These are phyloP conservation scores for Diplodia corticola DNA, from an alignment of 2,329 filamentous ascomycete genomes.

Conservation along the genomic window DNA sequence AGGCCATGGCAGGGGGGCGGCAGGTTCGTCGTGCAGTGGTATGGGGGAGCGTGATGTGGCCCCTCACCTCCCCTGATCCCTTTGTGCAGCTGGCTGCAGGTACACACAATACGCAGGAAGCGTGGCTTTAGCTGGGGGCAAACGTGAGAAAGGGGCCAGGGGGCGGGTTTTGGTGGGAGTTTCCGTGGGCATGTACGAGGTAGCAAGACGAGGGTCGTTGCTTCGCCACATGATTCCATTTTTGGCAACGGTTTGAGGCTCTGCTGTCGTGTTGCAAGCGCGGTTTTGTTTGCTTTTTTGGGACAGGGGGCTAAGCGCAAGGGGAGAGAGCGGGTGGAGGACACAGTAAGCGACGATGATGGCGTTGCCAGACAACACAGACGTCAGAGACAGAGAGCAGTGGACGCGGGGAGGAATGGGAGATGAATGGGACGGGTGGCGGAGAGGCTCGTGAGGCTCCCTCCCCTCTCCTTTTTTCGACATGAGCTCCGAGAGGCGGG, in stretches of 20 bases:
- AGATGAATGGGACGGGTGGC: neutral
- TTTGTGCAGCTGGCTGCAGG: neutral
- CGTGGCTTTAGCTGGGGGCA: neutral
- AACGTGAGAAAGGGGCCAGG: neutral
- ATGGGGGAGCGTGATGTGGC: neutral
- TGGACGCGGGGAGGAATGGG: slow-evolving; percentile 5
- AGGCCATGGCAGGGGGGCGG: neutral
- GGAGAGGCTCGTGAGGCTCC: slow-evolving; percentile 8
- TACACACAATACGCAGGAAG: neutral
- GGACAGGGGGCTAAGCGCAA: neutral
- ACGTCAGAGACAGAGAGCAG: neutral
- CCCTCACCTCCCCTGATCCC: neutral
- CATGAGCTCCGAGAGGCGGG: slow-evolving; percentile 14
- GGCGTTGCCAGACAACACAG: neutral
- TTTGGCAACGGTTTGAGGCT: neutral
- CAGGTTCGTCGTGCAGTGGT: too few relatives aligned
- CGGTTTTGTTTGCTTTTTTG: neutral
- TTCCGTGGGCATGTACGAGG: neutral
- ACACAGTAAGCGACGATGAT: neutral
- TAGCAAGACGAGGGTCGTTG: neutral
- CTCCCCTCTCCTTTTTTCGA: slow-evolving; percentile 14
- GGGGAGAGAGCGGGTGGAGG: neutral
- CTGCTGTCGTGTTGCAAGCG: neutral
- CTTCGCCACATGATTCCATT: neutral
- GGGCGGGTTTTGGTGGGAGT: neutral